A percentile compares a stretch with the other conserved stretches of the same genome.
Conservation (phyloP, 1,284 basidiomycete genomes). For the Ceratobasidium papillatum region DNA sequence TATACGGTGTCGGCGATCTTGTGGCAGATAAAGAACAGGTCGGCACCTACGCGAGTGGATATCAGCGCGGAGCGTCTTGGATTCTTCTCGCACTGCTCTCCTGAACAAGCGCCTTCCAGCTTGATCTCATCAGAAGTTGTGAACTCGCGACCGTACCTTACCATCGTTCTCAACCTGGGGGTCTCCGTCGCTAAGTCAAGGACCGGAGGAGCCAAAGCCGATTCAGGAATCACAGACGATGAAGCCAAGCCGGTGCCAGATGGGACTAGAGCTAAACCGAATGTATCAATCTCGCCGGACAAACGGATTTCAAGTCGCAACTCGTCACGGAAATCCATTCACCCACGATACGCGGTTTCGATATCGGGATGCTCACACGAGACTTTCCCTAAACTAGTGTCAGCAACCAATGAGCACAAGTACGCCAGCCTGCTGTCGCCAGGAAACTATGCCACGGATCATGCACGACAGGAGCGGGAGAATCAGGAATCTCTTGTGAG, state of each 20-base stretch:
- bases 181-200: neutral
- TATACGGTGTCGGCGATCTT: neutral
- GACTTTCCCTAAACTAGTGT: neutral
- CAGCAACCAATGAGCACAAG: neutral
- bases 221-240: too few relatives aligned
- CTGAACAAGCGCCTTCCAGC: neutral
- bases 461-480: neutral
- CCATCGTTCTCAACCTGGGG: neutral
- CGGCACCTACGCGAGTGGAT: neutral
- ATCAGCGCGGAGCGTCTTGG: neutral
- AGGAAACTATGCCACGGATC: neutral
- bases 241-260: neutral
- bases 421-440: neutral
- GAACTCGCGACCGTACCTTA: conserved; percentile 5
- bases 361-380: neutral
- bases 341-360: neutral
- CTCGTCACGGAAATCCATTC: neutral
- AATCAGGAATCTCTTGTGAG: neutral
- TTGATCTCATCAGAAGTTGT: neutral
- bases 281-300: neutral
- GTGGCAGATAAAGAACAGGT: neutral
- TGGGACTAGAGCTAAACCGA: neutral
- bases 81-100: neutral
- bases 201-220: neutral
- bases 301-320: neutral